Conservation (phyloP, 208 protist species). For the Phytomonas sp. region DNA sequence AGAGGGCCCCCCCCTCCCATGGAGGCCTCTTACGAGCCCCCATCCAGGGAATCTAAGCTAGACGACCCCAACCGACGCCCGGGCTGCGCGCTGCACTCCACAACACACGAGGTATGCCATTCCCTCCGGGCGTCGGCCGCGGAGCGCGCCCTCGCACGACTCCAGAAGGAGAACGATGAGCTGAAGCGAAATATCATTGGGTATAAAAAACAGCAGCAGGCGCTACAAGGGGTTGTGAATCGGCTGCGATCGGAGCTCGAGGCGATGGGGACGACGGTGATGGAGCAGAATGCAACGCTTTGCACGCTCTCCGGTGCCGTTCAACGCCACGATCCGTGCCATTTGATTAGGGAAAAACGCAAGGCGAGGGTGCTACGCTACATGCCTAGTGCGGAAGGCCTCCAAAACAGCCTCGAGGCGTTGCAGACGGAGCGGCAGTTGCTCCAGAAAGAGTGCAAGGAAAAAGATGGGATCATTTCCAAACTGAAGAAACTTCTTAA, state of each 20-base stretch:
- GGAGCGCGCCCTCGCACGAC: conserved; percentile 30
- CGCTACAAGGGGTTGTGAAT: conserved; percentile 25
- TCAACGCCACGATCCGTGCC: conserved; percentile 44
- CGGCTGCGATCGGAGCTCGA: conserved; percentile 54
- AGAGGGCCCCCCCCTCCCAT: not conserved
- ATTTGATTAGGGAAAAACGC: conserved; percentile 32
- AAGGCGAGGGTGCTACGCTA: not conserved
- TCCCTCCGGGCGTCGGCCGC: conserved; percentile 24
- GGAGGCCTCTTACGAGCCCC: not conserved
- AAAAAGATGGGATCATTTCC: not conserved
- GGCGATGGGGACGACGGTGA: conserved; percentile 32
- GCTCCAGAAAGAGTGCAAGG: conserved; percentile 9
- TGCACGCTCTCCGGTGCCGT: conserved; percentile 30
- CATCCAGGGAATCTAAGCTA: not conserved
- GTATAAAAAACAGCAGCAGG: conserved; percentile 20
- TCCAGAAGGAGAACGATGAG: conserved; percentile 46
- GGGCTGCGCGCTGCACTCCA: not conserved
- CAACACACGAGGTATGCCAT: conserved; percentile 12
- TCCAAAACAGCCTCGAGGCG: not conserved
- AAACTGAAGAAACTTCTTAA: not conserved
- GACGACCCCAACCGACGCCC: not conserved
- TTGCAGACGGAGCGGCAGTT: conserved; percentile 11
- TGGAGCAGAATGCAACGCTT: conserved; percentile 50
- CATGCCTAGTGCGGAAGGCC: not conserved
- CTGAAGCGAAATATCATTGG: conserved; percentile 26